These are phyloP conservation scores for Chloroidium sp. DNA, from an alignment of 163 green algal species.

Conservation along the genomic window DNA sequence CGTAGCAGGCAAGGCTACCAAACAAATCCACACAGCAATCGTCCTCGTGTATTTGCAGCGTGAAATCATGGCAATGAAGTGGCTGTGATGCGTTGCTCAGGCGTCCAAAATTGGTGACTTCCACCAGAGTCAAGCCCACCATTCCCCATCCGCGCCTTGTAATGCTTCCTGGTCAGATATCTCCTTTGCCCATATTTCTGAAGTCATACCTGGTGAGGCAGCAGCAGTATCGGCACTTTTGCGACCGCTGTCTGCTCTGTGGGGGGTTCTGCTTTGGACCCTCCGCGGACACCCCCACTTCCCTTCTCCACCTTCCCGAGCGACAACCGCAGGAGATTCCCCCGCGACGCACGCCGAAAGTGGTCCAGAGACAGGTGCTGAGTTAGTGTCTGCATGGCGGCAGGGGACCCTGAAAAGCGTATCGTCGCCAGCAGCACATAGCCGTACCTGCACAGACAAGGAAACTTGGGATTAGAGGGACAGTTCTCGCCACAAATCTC, in stretches of 20 bases:
- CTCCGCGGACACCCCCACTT: background rate
- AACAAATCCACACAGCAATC: no score
- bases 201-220: background rate
- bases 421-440: constrained; percentile 24
- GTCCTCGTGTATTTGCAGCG: no score
- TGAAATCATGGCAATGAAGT: no score
- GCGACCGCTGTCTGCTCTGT: background rate
- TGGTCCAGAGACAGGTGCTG: background rate
- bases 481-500: no score
- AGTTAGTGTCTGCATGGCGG: background rate
- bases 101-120: no score
- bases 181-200: no score
- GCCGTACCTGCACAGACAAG: background rate
- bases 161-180: no score
- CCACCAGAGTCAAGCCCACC: no score
- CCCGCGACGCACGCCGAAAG: background rate
- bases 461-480: no score
- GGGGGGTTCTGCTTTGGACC: background rate
- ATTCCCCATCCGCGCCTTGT: no score
- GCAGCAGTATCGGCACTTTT: background rate
- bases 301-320: background rate
- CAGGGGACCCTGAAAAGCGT: background rate
- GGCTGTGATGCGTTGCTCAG: no score
- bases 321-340: background rate
- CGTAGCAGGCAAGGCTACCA: no score